Evolutionary conservation across 495 filamentous ascomycete species (phyloP).

Genomic region (Talaromyces ruber): DNA sequence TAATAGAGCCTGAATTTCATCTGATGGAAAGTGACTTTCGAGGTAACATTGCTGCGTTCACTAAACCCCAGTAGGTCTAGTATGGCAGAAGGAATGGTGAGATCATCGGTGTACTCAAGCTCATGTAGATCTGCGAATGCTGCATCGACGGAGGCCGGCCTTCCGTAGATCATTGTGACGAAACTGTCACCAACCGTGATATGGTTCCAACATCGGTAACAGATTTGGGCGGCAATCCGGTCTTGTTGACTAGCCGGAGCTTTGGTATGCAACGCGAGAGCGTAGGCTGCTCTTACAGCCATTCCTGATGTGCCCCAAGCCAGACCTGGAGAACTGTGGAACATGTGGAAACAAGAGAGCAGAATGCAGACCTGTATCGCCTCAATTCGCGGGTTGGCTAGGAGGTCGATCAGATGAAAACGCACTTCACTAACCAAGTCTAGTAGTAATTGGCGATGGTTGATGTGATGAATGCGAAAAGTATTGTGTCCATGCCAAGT

Average conservation of each 20-base stretch:
- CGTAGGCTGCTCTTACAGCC: constrained; percentile 12
- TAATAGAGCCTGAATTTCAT: constrained; percentile 12
- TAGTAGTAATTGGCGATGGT: constrained; percentile 4
- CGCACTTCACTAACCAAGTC: constrained; percentile 11
- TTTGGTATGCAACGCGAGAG: constrained; percentile 10
- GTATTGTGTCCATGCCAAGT: constrained; percentile 9
- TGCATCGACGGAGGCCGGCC: constrained; percentile 12
- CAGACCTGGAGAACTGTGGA: constrained; percentile 12
- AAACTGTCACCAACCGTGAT: constrained; percentile 14
- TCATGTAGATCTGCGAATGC: constrained; percentile 10
- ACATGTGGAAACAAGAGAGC: constrained; percentile 13
- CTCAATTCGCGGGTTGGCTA: constrained; percentile 12
- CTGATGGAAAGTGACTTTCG: constrained; percentile 7
- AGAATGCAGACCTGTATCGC: constrained; percentile 13
- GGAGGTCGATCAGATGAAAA: constrained; percentile 11
- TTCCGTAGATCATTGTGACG: constrained; percentile 12
- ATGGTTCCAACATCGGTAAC: constrained; percentile 15
- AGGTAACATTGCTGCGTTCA: constrained; percentile 6
- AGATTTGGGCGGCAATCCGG: constrained; percentile 8
- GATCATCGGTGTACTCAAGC: constrained; percentile 9
- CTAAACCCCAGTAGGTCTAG: background rate
- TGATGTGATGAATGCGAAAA: constrained; percentile 6
- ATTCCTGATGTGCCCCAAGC: constrained; percentile 14
- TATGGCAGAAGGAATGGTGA: constrained; percentile 5
- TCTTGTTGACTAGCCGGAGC: constrained; percentile 1